Evolutionary conservation across 2,329 filamentous ascomycete species (phyloP).

Genomic region (Paraphoma chrysanthemicola): DNA sequence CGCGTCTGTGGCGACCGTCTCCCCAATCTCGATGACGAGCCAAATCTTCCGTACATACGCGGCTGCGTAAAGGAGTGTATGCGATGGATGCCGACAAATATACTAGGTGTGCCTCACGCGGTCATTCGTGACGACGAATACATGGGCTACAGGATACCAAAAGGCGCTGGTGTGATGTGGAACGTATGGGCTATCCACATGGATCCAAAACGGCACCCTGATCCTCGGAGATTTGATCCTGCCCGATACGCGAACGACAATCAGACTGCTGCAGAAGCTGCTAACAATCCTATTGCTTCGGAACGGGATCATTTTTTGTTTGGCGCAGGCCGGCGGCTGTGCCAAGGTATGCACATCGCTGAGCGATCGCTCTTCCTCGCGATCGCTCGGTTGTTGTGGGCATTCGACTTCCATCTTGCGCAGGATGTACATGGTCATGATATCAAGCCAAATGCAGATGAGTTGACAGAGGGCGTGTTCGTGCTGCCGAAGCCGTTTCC

Average conservation of each 20-base stretch:
- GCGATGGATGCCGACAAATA: slow-evolving; percentile 39
- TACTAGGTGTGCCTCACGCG: slow-evolving; percentile 34
- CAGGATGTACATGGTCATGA: slow-evolving; percentile 4
- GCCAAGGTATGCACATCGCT: slow-evolving; percentile 48
- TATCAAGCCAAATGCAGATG: slow-evolving; percentile 15
- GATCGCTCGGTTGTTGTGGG: slow-evolving; percentile 45
- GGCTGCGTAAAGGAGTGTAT: slow-evolving; percentile 37
- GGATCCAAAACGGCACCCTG: slow-evolving; percentile 52
- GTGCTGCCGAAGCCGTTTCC: slow-evolving; percentile 24
- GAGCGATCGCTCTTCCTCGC: slow-evolving; percentile 40
- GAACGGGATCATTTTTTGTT: slow-evolving; percentile 48
- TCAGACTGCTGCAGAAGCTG: slow-evolving; percentile 40
- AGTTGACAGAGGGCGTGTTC: slow-evolving; percentile 25
- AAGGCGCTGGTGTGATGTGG: slow-evolving; percentile 41
- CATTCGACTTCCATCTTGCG: slow-evolving; percentile 29
- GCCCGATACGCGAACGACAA: slow-evolving; percentile 42
- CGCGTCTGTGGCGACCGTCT: slow-evolving; percentile 37
- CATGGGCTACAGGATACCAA: slow-evolving; percentile 47
- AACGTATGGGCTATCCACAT: slow-evolving; percentile 14
- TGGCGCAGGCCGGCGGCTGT: slow-evolving; percentile 47
- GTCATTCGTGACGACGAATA: slow-evolving; percentile 35
- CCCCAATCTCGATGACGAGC: slow-evolving; percentile 34
- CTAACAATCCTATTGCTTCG: slow-evolving; percentile 33
- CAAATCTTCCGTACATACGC: slow-evolving; percentile 33
- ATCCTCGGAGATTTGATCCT: slow-evolving; percentile 55